Evolutionary conservation across 495 filamentous ascomycete species (phyloP), one percentile per base, ranked within the genome.

Genomic region (Annulohypoxylon maeteangense): DNA sequence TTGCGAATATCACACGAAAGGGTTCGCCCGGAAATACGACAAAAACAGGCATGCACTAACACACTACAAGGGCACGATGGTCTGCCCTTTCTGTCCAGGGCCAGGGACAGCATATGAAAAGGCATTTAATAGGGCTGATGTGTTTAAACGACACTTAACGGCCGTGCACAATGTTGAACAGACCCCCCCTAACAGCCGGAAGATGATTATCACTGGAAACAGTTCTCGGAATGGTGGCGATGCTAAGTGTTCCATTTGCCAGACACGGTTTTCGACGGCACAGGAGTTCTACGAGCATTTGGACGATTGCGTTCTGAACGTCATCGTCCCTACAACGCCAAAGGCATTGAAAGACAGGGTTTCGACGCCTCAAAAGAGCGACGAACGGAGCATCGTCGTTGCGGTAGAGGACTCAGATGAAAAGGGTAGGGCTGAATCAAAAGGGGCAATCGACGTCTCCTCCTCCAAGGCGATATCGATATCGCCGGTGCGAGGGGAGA

Each of bases 21-120:
- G 95, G 20, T 99, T 99, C 77, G 95, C 95, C 11, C 85, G 95
- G 56, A 99, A 98, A 78, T 99, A 99, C 76, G 95, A 99, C 82
- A 98, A 98, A 84, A 98, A 98, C 78, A 87, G 95, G 29, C 95
- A 99, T 78, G 97, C 95, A 0, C 78, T 99, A 59, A 99, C 96
- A 23, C 95, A 99, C 76, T 99, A 99, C 87, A 98, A 98, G 82
- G 96, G 96, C 7, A 98, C 93, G 29, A 98, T 99, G 96, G 94
- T 99, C 25, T 99, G 95, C 80, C 94, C 94, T 34, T 99, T 99
- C 84, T 99, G 95, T 75, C 94, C 95, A 0, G 94, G 94, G 4
- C 91, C 92, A 23, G 96, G 96, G 12, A 97, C 94, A 1, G 88
- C 95, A 20, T 92, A 91, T 0, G 95, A 99, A 81, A 99, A 99